Evolutionary conservation across 2,329 filamentous ascomycete species (phyloP).

Genomic region (Rutstroemia sp.): DNA sequence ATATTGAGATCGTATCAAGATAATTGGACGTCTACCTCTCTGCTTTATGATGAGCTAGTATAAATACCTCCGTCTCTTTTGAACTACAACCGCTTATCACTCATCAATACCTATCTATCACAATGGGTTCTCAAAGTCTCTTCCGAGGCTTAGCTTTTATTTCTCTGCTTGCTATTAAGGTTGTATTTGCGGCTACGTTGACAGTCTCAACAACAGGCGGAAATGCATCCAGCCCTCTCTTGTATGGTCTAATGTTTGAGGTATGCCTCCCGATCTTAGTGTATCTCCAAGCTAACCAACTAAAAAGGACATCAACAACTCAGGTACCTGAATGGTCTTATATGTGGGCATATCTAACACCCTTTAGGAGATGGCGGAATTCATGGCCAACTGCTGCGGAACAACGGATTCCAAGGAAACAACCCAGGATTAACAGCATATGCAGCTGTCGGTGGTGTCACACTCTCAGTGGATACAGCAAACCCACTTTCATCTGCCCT

Average conservation of each 20-base stretch:
- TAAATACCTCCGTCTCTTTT: too few species aligned
- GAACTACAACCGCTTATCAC: too few species aligned
- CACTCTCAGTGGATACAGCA: slow-evolving; percentile 8
- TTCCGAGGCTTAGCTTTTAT: background rate
- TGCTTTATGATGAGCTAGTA: too few species aligned
- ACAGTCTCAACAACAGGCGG: slow-evolving; percentile 14
- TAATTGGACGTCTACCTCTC: too few species aligned
- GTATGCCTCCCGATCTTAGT: background rate
- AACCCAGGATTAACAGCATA: slow-evolving; percentile 7
- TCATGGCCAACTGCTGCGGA: slow-evolving; percentile 61
- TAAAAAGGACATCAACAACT: slow-evolving; percentile 6
- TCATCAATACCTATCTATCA: background rate
- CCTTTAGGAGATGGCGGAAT: slow-evolving; percentile 54
- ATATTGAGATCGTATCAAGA: too few species aligned
- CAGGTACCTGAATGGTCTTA: background rate
- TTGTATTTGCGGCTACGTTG: slow-evolving; percentile 4
- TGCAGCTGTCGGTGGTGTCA: slow-evolving; percentile 10
- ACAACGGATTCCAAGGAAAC: slow-evolving; percentile 56
- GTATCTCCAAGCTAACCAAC: background rate
- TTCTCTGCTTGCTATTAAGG: background rate
- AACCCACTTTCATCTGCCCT: slow-evolving; percentile 11
- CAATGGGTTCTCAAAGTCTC: background rate
- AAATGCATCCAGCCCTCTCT: slow-evolving; percentile 16
- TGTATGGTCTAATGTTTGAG: slow-evolving; percentile 18
- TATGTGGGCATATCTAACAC: background rate